phyloP scores from a whole-genome alignment of 805 yeast genomes.

The Lachancea nothofagi region DNA sequence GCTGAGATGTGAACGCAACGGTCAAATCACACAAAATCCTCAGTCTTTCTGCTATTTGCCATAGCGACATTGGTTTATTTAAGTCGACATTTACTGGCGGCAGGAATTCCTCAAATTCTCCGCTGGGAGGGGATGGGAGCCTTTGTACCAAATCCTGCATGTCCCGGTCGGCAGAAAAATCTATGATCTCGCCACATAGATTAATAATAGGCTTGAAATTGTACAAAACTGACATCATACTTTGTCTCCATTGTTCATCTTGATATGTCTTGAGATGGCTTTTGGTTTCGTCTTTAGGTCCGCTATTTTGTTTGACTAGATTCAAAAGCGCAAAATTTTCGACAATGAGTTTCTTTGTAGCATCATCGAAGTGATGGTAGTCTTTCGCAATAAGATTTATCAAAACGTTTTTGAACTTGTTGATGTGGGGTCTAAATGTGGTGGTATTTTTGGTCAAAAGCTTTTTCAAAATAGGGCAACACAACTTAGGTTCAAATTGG shows the following conservation, averaged over 20 bases:
- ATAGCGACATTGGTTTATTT: slow-evolving; percentile 46
- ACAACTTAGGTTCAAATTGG: slow-evolving; percentile 34
- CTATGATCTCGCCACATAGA: slow-evolving; percentile 56
- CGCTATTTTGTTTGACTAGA: slow-evolving; percentile 50
- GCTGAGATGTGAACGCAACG: slow-evolving; percentile 41
- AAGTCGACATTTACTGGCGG: slow-evolving; percentile 54
- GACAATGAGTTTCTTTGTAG: slow-evolving; percentile 40
- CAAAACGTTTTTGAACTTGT: slow-evolving; percentile 49
- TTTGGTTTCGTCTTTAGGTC: slow-evolving; percentile 26
- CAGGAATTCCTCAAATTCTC: slow-evolving; percentile 32
- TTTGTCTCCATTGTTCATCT: slow-evolving; percentile 43
- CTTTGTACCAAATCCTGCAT: slow-evolving; percentile 36
- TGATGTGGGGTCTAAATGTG: slow-evolving; percentile 73
- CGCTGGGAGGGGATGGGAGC: slow-evolving; percentile 31
- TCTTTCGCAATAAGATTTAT: slow-evolving; percentile 33
- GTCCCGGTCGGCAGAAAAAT: slow-evolving; percentile 51
- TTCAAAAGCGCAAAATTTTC: slow-evolving; percentile 51
- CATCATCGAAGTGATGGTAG: slow-evolving; percentile 36
- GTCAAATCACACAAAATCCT: slow-evolving; percentile 42
- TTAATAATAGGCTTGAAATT: slow-evolving; percentile 51
- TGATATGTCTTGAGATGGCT: slow-evolving; percentile 33
- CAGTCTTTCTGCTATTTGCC: slow-evolving; percentile 48
- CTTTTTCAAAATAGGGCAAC: slow-evolving; percentile 38
- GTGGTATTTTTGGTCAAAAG: slow-evolving; percentile 59
- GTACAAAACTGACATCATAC: slow-evolving; percentile 42